A percentile compares a stretch with the other conserved stretches of the same genome.
phyloP scores from a whole-genome alignment of 129 eudicot species.

The Logfia minima region DNA sequence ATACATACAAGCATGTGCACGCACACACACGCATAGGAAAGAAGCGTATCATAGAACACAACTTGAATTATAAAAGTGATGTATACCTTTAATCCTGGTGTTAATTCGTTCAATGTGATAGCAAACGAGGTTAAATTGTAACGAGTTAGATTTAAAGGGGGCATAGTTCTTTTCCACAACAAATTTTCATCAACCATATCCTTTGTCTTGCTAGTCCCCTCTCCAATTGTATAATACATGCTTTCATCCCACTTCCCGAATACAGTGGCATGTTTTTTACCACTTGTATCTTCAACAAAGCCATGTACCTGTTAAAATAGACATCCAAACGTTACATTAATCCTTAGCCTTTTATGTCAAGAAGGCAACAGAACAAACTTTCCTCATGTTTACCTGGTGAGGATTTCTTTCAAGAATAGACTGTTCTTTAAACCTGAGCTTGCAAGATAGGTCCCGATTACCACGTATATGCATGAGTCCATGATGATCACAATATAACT shows the following conservation, averaged over 20 bases:
- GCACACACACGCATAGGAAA: neutral
- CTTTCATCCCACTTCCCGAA: constrained; percentile 78
- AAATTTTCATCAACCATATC: constrained; percentile 44
- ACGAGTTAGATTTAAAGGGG: constrained; percentile 44
- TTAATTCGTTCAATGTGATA: constrained; percentile 47
- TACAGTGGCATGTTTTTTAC: constrained; percentile 38
- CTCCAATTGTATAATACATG: constrained; percentile 59
- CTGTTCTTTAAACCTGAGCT: constrained; percentile 55
- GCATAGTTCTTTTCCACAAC: constrained; percentile 65
- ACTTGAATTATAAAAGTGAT: constrained; percentile 11
- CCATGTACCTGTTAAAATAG: constrained; percentile 67
- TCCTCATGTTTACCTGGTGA: constrained; percentile 43
- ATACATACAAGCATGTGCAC: neutral
- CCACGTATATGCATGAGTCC: constrained; percentile 53
- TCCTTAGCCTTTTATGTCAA: constrained; percentile 14
- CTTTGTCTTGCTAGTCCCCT: constrained; percentile 47
- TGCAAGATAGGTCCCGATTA: constrained; percentile 50
- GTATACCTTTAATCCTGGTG: constrained; percentile 63
- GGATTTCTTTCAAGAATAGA: constrained; percentile 52
- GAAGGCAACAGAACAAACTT: neutral
- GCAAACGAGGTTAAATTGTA: constrained; percentile 50
- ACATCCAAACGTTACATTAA: neutral
- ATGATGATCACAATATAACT: constrained; percentile 64
- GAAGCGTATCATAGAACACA: neutral
- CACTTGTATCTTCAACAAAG: constrained; percentile 43